A percentile compares a stretch with the other conserved stretches of the same genome.
Evolutionary conservation across 2,329 filamentous ascomycete genomes (phyloP).

Genomic region (Domatiomyces catenatus): DNA sequence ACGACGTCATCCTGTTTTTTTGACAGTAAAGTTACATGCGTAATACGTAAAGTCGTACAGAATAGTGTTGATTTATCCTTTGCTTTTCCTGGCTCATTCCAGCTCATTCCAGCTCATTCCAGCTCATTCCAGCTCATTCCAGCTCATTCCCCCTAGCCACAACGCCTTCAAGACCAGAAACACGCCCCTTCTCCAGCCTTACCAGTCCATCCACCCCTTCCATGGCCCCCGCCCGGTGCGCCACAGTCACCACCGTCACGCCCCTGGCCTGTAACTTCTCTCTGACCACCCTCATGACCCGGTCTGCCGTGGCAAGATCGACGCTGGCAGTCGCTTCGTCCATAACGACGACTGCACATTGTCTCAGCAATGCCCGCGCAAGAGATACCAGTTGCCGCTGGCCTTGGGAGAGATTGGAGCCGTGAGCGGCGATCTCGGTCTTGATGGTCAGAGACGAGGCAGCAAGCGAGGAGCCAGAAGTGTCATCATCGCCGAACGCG

Average conservation of each 20-base stretch:
- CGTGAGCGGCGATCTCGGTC: constrained; percentile 44
- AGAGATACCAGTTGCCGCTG: constrained; percentile 51
- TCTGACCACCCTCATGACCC: constrained; percentile 40
- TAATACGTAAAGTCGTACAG: too few relatives aligned
- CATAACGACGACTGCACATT: constrained; percentile 47
- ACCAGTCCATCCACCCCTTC: constrained; percentile 2
- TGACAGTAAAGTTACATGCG: too few relatives aligned
- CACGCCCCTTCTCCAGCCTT: not conserved
- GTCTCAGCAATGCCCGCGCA: constrained; percentile 44
- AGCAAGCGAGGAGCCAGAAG: not conserved
- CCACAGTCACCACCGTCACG: constrained; percentile 50
- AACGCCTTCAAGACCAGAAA: not conserved
- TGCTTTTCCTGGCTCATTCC: too few relatives aligned
- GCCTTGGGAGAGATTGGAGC: constrained; percentile 48
- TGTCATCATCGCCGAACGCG: constrained; percentile 37
- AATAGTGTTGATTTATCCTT: too few relatives aligned
- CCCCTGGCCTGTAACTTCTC: constrained; percentile 36
- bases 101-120: too few relatives aligned
- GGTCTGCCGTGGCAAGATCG: constrained; percentile 43
- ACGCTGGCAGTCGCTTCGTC: constrained; percentile 53
- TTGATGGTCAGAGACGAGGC: constrained; percentile 34
- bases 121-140: too few relatives aligned
- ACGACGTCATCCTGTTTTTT: too few relatives aligned
- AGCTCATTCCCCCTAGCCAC: not conserved
- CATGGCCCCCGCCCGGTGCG: constrained; percentile 49